phyloP scores from a whole-genome alignment of 2,329 filamentous ascomycete species.

The Sphaceloma murrayae region DNA sequence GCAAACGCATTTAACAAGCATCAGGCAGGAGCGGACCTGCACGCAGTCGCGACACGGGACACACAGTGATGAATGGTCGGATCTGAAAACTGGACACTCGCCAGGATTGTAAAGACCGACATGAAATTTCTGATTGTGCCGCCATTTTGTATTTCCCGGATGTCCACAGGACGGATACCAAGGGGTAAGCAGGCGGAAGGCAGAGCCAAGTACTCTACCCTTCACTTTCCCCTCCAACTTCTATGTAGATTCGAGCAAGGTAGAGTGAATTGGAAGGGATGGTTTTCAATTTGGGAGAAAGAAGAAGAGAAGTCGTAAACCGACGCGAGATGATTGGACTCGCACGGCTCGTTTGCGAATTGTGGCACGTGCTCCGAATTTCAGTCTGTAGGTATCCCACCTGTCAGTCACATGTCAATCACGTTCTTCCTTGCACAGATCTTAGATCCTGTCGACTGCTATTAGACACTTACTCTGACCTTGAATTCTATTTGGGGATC shows the following conservation, averaged over 20 bases:
- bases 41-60: no score
- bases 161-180: conserved; percentile 18
- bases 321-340: conserved; percentile 12
- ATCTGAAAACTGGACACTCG: no score
- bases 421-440: conserved; percentile 5
- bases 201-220: conserved; percentile 17
- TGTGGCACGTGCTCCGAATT: conserved; percentile 1
- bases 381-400: neutral
- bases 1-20: no score
- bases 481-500: neutral
- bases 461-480: no score
- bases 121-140: conserved; percentile 15
- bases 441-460: no score
- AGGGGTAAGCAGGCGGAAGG: conserved; percentile 22
- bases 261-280: conserved; percentile 20
- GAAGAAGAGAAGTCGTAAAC: conserved; percentile 14
- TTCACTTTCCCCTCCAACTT: conserved; percentile 21
- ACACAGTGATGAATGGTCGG: no score
- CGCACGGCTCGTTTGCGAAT: neutral
- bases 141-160: conserved; percentile 20
- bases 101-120: no score
- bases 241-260: conserved; percentile 16
- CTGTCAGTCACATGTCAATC: neutral
- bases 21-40: conserved; percentile 1
- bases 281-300: conserved; percentile 18